These are phyloP conservation scores for Triangularia verruculosa DNA, from an alignment of 2,329 filamentous ascomycete species.

Conservation along the genomic window DNA sequence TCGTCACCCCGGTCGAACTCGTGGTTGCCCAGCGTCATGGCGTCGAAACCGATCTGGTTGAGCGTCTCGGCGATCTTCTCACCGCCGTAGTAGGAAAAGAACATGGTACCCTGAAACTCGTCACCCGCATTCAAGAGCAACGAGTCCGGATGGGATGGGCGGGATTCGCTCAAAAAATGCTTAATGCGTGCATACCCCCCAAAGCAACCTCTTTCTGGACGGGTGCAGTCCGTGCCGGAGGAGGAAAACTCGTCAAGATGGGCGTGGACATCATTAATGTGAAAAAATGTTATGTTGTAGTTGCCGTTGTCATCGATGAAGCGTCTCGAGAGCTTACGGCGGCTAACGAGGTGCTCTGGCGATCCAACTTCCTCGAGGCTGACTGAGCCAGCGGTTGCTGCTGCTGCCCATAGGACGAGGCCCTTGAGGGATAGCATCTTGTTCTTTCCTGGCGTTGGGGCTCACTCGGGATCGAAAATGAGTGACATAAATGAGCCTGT, in stretches of 20 bases:
- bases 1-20: slow-evolving; percentile 66
- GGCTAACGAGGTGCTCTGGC: slow-evolving; percentile 47
- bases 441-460: background rate
- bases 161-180: slow-evolving; percentile 54
- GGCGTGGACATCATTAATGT: slow-evolving; percentile 67
- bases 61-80: slow-evolving; percentile 67
- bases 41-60: slow-evolving; percentile 64
- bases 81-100: slow-evolving; percentile 63
- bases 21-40: slow-evolving; percentile 66
- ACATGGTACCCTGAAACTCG: slow-evolving; percentile 67
- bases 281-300: slow-evolving; percentile 63
- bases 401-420: background rate
- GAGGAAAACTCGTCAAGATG: slow-evolving; percentile 62
- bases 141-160: slow-evolving; percentile 56
- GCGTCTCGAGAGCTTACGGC: slow-evolving; percentile 45
- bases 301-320: slow-evolving; percentile 47
- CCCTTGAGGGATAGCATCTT: slow-evolving; percentile 3
- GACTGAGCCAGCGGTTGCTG: background rate
- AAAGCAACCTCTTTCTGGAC: slow-evolving; percentile 55
- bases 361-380: background rate
- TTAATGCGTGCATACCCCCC: slow-evolving; percentile 65
- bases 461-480: background rate
- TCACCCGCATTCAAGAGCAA: slow-evolving; percentile 65
- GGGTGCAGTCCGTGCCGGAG: slow-evolving; percentile 60
- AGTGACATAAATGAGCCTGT: background rate